Evolutionary conservation across 345 rosid species (phyloP), one percentile per base, ranked within the genome.

Genomic region (Noccaea caerulescens): DNA sequence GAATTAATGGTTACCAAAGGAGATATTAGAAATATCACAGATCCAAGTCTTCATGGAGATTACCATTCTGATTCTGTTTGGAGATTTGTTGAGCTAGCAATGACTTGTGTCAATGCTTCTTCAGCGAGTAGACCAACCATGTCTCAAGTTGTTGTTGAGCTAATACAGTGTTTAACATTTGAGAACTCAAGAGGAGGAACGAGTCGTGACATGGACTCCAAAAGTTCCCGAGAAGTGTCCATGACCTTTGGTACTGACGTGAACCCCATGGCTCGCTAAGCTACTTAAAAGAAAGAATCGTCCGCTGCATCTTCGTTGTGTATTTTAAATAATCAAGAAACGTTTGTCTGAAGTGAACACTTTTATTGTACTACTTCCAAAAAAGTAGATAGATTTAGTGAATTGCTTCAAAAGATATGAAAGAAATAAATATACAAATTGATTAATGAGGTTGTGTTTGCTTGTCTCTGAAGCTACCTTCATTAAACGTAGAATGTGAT

Each of bases 31-130:
- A 73, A 20, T 3, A 73, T 79, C 3, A 50, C 76, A 16, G 91
- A 84, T 82, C 84, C 80, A 37, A 76, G 72, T 63, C 63, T 87
- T 12, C 4, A 67, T 1, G 82, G 78, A 20, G 62, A 78, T 16
- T 51, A 78, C n/a, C 71, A 83, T 38, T 36, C 36, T 8, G 75
- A 81, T 55, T 82, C 83, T 10, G 74, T 63, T 1, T 84, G 85
- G 88, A 84, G 70, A 69, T 54, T 39, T 5, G 72, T 80, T 38
- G 85, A 84, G 65, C 37, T 81, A 41, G 85, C 88, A 52, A 65
- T 81, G 83, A 23, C 84, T 38, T 82, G 86, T 63, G 42, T 76
- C 7, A 59, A 68, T 42, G 12, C 14, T 52, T 33, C 57, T 44
- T 14, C 72, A 5, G 41, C 59, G 9, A 56, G 32, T 37, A 79